A percentile compares a stretch with the other conserved stretches of the same genome.
These are phyloP conservation scores for Dactylonectria estremocensis DNA, from an alignment of 2,329 filamentous ascomycete species.

Conservation along the genomic window DNA sequence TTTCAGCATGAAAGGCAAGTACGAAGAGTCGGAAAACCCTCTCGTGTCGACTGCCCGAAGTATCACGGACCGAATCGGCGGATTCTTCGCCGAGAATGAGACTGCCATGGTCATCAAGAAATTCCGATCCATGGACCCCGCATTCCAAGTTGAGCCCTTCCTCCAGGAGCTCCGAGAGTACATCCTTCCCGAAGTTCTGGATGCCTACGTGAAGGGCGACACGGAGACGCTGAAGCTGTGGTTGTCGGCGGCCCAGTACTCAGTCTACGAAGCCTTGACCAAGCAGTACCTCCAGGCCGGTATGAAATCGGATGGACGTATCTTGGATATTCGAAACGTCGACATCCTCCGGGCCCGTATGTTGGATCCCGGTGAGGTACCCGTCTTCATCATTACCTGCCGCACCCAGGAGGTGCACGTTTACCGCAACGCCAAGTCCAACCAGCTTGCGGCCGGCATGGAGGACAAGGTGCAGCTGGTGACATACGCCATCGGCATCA, in stretches of 20 bases:
- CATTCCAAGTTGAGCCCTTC: slow-evolving; percentile 96
- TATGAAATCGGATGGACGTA: slow-evolving; percentile 93
- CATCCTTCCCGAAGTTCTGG: slow-evolving; percentile 95
- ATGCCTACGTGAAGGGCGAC: slow-evolving; percentile 98
- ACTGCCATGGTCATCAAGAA: slow-evolving; percentile 98
- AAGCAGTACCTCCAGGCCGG: slow-evolving; percentile 96
- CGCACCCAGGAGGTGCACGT: slow-evolving; percentile 98
- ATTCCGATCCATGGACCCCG: slow-evolving; percentile 95
- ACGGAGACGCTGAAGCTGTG: slow-evolving; percentile 91
- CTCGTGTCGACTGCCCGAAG: slow-evolving; percentile 92
- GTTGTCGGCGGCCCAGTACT: slow-evolving; percentile 96
- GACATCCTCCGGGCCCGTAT: slow-evolving; percentile 88
- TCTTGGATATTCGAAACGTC: slow-evolving; percentile 94
- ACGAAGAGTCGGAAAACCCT: slow-evolving; percentile 98
- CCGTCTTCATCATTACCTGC: slow-evolving; percentile 97
- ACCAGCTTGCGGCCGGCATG: slow-evolving; percentile 94
- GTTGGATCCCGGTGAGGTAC: slow-evolving; percentile 88
- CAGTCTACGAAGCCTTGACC: slow-evolving; percentile 95
- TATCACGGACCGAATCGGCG: slow-evolving; percentile 92
- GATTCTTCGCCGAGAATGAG: slow-evolving; percentile 99
- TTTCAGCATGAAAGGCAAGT: slow-evolving; percentile 87
- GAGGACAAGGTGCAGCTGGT: slow-evolving; percentile 99
- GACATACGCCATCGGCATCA: slow-evolving; percentile 97
- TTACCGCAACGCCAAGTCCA: slow-evolving; percentile 92
- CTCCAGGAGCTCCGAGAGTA: slow-evolving; percentile 96